These are phyloP conservation scores for Pseudoneurospora amorphoporcata DNA, from an alignment of 495 filamentous ascomycete species.

Conservation along the genomic window DNA sequence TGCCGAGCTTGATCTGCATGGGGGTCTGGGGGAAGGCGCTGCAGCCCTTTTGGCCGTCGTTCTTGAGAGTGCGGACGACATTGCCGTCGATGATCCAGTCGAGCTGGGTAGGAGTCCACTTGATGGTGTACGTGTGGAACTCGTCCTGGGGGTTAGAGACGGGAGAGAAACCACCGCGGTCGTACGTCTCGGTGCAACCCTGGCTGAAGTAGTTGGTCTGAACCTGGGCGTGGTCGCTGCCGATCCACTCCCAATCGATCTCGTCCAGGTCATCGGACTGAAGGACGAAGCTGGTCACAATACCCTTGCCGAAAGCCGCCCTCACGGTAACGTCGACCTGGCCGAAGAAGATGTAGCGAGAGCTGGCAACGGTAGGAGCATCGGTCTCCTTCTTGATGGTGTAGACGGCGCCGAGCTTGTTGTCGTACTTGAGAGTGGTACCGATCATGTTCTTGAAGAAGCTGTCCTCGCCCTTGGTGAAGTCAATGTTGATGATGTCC, in stretches of 20 bases:
- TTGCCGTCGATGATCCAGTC: constrained; percentile 75
- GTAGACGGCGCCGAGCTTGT: constrained; percentile 61
- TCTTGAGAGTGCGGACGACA: constrained; percentile 58
- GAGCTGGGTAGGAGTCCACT: constrained; percentile 68
- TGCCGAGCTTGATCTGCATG: constrained; percentile 75
- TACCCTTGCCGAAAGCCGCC: constrained; percentile 55
- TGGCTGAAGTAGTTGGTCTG: constrained; percentile 96
- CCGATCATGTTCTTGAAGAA: constrained; percentile 58
- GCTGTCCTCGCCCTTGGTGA: constrained; percentile 53
- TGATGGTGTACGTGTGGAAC: constrained; percentile 79
- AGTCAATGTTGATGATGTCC: constrained; percentile 58
- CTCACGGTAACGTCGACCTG: constrained; percentile 56
- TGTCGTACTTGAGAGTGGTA: constrained; percentile 51
- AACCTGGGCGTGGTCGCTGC: constrained; percentile 50
- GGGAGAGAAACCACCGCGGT: constrained; percentile 59
- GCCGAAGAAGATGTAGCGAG: constrained; percentile 74
- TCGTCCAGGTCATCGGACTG: constrained; percentile 91
- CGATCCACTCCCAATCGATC: constrained; percentile 87
- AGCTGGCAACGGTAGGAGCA: constrained; percentile 60
- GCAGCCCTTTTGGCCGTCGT: constrained; percentile 45
- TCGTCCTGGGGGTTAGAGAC: constrained; percentile 50
- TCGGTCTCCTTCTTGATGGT: constrained; percentile 65
- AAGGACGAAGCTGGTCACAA: constrained; percentile 78
- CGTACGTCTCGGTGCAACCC: constrained; percentile 64
- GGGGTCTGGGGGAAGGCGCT: constrained; percentile 82